Evolutionary conservation across 225 moss, liverwort and hornwort species (phyloP), one percentile per base, ranked within the genome.

Genomic region (Polytrichum commune): DNA sequence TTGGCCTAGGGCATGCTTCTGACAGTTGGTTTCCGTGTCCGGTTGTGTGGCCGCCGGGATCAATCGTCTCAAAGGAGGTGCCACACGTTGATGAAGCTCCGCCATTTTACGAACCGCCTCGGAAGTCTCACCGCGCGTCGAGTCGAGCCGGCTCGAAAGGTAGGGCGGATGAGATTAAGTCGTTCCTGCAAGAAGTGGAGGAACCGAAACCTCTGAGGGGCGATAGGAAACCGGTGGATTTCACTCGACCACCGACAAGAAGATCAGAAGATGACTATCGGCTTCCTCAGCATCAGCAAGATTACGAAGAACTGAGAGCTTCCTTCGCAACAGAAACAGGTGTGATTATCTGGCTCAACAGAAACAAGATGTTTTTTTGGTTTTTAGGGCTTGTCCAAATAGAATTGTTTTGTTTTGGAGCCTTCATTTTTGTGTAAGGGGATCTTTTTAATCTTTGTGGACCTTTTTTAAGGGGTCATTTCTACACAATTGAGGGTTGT

Each of bases 1-100:
- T 89, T 54, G 89, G 89, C 13, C 60, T 80, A 1, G 89, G 89
- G 10, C 85, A 83, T 66, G 8, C 74, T 18, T 86, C 83, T 19
- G 89, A 89, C 63, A 83, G 86, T 68, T 89, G 86, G 86, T 86
- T 83, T 26, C 89, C 89, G 7, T 84, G 85, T 27, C 89, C 85
- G 13, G 86, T 89, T 0, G 18, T 81, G 26, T 89, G 89, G 89
- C 83, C 89, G 2, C 83, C 81, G 0, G 79, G 69, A 22, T 18
- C 6, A 8, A 56, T 60, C 7, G 26, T 35, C 1, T 69, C 56
- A 25, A 29, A 27, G 55, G 27, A 62, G 71, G 83, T 63, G 0
- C 13, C 78, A 53, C 73, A 74, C 62, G 75, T 83, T 1, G 35
- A 25, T 8, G 78, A 81, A 8, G 33, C 54, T 0, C 72, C 69